These are phyloP conservation scores for Aspergillus flavus DNA, from an alignment of 2,329 filamentous ascomycete species.

Conservation along the genomic window DNA sequence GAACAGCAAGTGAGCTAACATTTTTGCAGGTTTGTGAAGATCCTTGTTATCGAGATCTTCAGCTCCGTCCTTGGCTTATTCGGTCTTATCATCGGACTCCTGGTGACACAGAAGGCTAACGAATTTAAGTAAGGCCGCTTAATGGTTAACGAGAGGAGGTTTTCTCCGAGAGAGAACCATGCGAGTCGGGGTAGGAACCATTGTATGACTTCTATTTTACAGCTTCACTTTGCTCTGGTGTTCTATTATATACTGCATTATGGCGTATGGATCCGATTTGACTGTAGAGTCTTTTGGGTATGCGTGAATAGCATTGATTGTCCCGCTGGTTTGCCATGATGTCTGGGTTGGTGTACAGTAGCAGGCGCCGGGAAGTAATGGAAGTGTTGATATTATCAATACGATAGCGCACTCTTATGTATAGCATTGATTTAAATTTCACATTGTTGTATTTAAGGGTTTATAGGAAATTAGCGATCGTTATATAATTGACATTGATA, in stretches of 20 bases:
- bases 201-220: conserved; percentile 27
- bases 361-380: conserved; percentile 25
- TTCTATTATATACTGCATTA: conserved; percentile 41
- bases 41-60: conserved; percentile 98
- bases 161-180: conserved; percentile 24
- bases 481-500: not conserved
- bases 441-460: not conserved
- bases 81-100: conserved; percentile 89
- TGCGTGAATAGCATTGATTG: conserved; percentile 33
- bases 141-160: conserved; percentile 13
- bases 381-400: conserved; percentile 11
- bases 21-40: conserved; percentile 83
- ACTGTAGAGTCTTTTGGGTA: conserved; percentile 31
- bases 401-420: not conserved
- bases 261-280: conserved; percentile 41
- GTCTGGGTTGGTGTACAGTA: conserved; percentile 25
- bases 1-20: conserved; percentile 3
- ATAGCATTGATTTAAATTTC: not conserved
- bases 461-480: not conserved
- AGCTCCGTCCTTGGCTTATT: conserved; percentile 96
- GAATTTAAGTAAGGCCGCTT: conserved; percentile 61
- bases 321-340: conserved; percentile 28
- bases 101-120: conserved; percentile 80
- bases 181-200: conserved; percentile 18
- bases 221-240: conserved; percentile 22